phyloP scores from a whole-genome alignment of 495 filamentous ascomycete genomes.

The Neurospora tetrasperma region DNA sequence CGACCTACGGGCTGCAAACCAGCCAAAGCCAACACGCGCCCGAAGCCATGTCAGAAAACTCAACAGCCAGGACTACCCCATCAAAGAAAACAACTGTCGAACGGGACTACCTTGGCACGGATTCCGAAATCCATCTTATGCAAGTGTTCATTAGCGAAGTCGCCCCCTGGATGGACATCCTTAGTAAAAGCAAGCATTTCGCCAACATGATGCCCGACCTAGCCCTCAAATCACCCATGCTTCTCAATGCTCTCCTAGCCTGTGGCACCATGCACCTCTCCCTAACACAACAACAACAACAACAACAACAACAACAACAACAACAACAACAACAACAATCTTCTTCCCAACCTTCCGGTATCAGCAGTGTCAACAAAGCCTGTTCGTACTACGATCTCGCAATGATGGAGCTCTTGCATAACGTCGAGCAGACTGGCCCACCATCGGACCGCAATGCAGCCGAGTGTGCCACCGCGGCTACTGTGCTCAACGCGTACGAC shows the following conservation, averaged over 20 bases:
- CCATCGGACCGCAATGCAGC: constrained; percentile 58
- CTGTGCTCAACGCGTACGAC: constrained; percentile 86
- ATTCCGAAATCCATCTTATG: constrained; percentile 75
- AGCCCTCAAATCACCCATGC: constrained; percentile 73
- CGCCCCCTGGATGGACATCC: constrained; percentile 86
- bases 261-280: constrained; percentile 78
- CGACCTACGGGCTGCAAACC: not conserved
- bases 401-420: constrained; percentile 58
- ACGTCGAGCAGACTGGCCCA: constrained; percentile 53
- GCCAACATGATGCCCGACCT: constrained; percentile 71
- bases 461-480: constrained; percentile 80
- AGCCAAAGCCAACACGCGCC: not conserved
- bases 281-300: constrained; percentile 54
- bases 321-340: constrained; percentile 45
- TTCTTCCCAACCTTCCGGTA: not conserved
- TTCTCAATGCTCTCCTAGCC: constrained; percentile 84
- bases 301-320: constrained; percentile 49
- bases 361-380: not conserved
- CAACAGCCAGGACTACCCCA: not conserved
- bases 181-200: constrained; percentile 86
- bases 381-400: constrained; percentile 71
- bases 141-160: constrained; percentile 89
- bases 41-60: not conserved
- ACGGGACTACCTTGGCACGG: constrained; percentile 51
- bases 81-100: constrained; percentile 12